phyloP scores from a whole-genome alignment of 164 flowering plant genomes.

The Aristolochia contorta region DNA sequence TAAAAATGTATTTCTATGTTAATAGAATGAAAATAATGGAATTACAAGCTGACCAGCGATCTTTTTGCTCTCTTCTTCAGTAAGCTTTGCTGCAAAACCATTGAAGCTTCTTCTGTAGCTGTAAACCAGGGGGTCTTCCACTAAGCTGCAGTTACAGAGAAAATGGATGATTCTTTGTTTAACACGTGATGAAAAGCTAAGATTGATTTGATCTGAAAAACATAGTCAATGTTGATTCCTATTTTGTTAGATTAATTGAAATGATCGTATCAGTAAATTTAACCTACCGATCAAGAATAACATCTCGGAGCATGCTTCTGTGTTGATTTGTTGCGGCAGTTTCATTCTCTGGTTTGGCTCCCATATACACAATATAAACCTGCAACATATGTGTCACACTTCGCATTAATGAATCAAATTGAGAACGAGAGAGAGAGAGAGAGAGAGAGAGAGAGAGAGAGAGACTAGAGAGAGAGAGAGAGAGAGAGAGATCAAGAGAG shows the following conservation, averaged over 20 bases:
- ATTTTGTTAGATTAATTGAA: not conserved
- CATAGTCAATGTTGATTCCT: not conserved
- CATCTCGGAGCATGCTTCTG: constrained; percentile 15
- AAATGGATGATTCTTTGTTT: not conserved
- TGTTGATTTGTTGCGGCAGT: constrained; percentile 14
- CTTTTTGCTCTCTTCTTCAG: constrained; percentile 19
- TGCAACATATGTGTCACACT: constrained; percentile 9
- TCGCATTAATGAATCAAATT: too few relatives aligned
- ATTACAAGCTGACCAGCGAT: not conserved
- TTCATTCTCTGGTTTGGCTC: constrained; percentile 14
- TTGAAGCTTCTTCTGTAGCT: constrained; percentile 49
- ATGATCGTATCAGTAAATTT: not conserved
- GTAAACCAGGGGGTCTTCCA: constrained; percentile 17
- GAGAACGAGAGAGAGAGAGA: too few relatives aligned
- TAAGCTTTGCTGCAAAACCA: constrained; percentile 37
- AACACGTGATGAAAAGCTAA: not conserved
- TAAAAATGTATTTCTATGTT: not conserved
- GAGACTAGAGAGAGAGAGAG: too few relatives aligned
- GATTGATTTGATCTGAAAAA: not conserved
- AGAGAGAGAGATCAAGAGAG: too few relatives aligned
- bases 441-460: too few relatives aligned
- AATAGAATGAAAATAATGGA: not conserved
- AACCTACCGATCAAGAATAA: constrained; percentile 4
- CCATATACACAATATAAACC: constrained; percentile 34
- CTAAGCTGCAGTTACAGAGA: constrained; percentile 5